Percentiles rank a stretch among this genome's conserved stretches.
These are phyloP conservation scores for Chrysoporthe cubensis DNA, from an alignment of 2,329 filamentous ascomycete species.

Conservation along the genomic window DNA sequence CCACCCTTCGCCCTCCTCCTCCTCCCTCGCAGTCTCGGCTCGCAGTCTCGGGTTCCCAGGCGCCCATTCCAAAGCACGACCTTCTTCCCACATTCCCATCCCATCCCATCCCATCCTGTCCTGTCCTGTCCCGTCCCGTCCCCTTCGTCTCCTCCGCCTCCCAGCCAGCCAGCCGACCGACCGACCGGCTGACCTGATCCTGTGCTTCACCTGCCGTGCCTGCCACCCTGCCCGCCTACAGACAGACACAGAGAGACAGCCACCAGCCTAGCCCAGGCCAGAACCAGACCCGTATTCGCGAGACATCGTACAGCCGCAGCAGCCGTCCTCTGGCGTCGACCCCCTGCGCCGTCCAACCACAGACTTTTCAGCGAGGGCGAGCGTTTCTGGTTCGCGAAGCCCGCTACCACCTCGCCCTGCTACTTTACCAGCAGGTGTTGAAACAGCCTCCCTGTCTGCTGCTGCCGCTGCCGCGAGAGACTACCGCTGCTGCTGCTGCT, in stretches of 20 bases:
- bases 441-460: background rate
- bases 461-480: background rate
- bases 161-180: background rate
- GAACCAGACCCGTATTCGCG: background rate
- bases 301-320: slow-evolving; percentile 10
- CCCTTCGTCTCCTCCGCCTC: background rate
- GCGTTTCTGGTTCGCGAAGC: slow-evolving; percentile 16
- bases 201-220: background rate
- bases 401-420: slow-evolving; percentile 18
- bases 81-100: no score
- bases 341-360: slow-evolving; percentile 1
- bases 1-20: background rate
- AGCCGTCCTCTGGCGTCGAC: background rate
- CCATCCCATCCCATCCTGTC: background rate
- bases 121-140: no score
- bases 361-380: background rate
- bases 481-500: no score
- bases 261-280: background rate
- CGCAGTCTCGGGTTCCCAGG: background rate
- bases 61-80: no score
- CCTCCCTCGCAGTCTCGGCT: background rate
- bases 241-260: background rate
- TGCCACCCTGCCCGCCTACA: background rate
- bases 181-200: no score
- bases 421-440: background rate